Percentiles rank a stretch among this genome's conserved stretches.
Evolutionary conservation across 306 rosid species (phyloP).

Genomic region (Vigna radiata): DNA sequence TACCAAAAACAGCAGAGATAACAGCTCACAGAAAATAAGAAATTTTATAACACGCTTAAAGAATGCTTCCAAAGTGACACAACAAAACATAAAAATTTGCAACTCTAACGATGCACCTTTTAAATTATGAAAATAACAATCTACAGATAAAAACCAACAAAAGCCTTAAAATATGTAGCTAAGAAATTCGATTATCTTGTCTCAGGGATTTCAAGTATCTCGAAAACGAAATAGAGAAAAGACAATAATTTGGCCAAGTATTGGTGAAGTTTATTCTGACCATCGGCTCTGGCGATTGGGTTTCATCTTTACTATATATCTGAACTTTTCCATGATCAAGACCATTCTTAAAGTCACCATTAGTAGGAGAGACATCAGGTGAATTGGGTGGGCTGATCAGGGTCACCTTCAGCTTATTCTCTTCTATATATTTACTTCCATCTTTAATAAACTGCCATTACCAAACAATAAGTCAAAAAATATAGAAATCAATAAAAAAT

Average conservation of each 20-base stretch:
- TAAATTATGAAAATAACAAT: conserved; percentile 31
- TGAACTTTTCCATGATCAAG: conserved; percentile 53
- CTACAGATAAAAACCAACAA: conserved; percentile 21
- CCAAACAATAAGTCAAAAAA: conserved; percentile 32
- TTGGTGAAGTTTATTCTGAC: conserved; percentile 57
- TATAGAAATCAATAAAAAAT: conserved; percentile 40
- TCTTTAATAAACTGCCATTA: conserved; percentile 76
- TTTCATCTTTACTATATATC: conserved; percentile 47
- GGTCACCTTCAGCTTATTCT: conserved; percentile 78
- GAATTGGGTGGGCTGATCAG: conserved; percentile 69
- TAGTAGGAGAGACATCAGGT: conserved; percentile 63
- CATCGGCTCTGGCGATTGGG: conserved; percentile 49
- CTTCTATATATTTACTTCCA: conserved; percentile 66
- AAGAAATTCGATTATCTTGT: conserved; percentile 34
- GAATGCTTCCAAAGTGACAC: conserved; percentile 18
- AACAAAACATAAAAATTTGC: conserved; percentile 26
- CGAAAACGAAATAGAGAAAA: conserved; percentile 10
- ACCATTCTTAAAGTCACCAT: conserved; percentile 60
- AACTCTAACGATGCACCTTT: conserved; percentile 11
- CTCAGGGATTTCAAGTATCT: conserved; percentile 39
- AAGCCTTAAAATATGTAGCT: conserved; percentile 25
- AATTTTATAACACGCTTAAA: conserved; percentile 23
- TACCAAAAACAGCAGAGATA: conserved; percentile 22
- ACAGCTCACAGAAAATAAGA: not conserved
- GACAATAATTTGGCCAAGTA: conserved; percentile 36